Conservation (phyloP, 495 filamentous ascomycete genomes). For the Aspergillus sclerotioniger region DNA sequence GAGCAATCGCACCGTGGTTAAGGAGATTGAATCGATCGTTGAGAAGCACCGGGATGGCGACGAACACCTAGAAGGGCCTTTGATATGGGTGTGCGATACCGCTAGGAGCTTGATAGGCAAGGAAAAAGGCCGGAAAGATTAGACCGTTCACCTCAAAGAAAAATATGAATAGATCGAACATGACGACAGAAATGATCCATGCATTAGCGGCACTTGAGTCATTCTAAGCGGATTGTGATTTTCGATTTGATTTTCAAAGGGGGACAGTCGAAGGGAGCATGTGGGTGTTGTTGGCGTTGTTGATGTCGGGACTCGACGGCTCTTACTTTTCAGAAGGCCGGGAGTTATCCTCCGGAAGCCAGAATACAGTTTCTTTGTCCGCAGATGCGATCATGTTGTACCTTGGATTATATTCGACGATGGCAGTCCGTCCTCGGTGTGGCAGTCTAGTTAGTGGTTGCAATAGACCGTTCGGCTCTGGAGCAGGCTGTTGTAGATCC, state of each 20-base stretch:
- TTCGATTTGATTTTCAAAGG: neutral
- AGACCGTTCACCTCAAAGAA: conserved; percentile 8
- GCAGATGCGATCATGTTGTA: conserved; percentile 87
- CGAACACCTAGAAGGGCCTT: conserved; percentile 49
- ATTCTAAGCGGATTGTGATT: neutral
- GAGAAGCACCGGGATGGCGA: conserved; percentile 37
- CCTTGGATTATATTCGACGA: conserved; percentile 85
- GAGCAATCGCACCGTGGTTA: conserved; percentile 63
- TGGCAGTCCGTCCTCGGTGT: conserved; percentile 62
- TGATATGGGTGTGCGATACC: conserved; percentile 61
- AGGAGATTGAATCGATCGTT: conserved; percentile 57
- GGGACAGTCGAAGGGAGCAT: neutral
- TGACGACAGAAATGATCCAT: neutral
- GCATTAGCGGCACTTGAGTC: neutral
- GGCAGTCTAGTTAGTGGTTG: conserved; percentile 64
- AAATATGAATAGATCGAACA: conserved; percentile 4
- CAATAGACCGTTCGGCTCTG: conserved; percentile 51
- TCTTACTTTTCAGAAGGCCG: conserved; percentile 35
- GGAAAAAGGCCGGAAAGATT: conserved; percentile 49
- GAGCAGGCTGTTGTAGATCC: conserved; percentile 64
- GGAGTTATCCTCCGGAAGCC: conserved; percentile 62
- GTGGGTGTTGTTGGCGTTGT: neutral
- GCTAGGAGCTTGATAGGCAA: conserved; percentile 66
- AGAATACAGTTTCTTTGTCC: conserved; percentile 84
- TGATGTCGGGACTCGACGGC: neutral